Evolutionary conservation across 2,329 filamentous ascomycete genomes (phyloP), one percentile per base, ranked within the genome.

Genomic region (Fusarium humuli): DNA sequence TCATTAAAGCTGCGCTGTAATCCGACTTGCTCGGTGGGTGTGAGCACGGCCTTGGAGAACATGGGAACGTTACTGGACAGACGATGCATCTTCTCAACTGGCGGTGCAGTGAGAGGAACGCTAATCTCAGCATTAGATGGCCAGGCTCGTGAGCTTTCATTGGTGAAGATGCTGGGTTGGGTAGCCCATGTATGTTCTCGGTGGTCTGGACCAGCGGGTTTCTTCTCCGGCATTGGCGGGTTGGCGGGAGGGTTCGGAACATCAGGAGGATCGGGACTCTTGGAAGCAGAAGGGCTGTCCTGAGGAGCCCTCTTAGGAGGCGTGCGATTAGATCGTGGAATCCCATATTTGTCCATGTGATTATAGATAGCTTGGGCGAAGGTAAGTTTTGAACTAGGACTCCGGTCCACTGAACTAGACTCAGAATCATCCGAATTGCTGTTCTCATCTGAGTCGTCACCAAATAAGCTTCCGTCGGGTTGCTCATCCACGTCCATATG

Each of bases 11-110:
- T 7, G 0, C 3, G 7, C 34, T 83, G 80, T 1, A 84, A 73
- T 7, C 75, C 70, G 4, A 73, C 77, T 52, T 81, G 76, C 65
- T 85, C 83, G 0, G 77, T 80, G 0, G 79, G 78, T 0, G 83
- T 85, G 57, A 83, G 70, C 18, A 83, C 73, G 2, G 75, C 79
- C 25, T 79, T 77, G 18, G 77, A 78, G 18, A 82, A 70, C 47
- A 78, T 77, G 2, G 83, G 82, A 27, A 82, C 69, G 30, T 73
- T 75, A 20, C 71, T 68, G 1, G 77, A 74, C 0, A 76, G 80
- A 13, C 75, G 75, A 47, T 84, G 74, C 20, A 85, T 67, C 3
- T 70, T 68, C 61, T 85, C 83, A 2, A 77, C 40, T 1, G 76
- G 69, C 1, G 76, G 59, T 3, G 65, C 75, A 6, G 61, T 67